These are phyloP conservation scores for Fonsecaea nubica DNA, from an alignment of 2,329 filamentous ascomycete genomes.

Conservation along the genomic window DNA sequence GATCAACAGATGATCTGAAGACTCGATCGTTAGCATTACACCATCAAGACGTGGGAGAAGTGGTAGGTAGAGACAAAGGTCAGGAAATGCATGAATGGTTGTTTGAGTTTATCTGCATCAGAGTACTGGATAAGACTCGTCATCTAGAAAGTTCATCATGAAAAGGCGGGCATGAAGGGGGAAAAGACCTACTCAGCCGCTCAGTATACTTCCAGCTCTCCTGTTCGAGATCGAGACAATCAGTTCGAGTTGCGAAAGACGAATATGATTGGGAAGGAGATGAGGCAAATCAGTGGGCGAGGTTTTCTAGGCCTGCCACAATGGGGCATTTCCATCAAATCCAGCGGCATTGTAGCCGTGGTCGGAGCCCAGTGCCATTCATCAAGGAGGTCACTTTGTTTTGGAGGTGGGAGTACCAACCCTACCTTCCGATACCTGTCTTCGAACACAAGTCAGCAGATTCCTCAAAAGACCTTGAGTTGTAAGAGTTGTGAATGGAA, in stretches of 20 bases:
- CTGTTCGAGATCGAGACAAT: not conserved
- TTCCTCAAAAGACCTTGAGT: not conserved
- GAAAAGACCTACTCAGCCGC: not conserved
- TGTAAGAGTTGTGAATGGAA: not conserved
- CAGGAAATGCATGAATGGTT: slow-evolving; percentile 69
- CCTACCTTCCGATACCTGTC: slow-evolving; percentile 16
- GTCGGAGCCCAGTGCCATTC: slow-evolving; percentile 99
- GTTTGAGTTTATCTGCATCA: slow-evolving; percentile 63
- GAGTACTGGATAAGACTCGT: slow-evolving; percentile 68
- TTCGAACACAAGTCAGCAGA: slow-evolving; percentile 18
- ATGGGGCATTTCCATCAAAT: slow-evolving; percentile 86
- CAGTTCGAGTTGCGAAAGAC: not conserved
- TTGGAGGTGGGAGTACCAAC: slow-evolving; percentile 12
- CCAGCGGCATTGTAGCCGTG: slow-evolving; percentile 53
- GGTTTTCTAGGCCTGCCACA: slow-evolving; percentile 99
- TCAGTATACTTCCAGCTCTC: not conserved
- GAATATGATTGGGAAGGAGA: not conserved
- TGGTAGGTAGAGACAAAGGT: slow-evolving; percentile 12
- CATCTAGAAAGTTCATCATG: slow-evolving; percentile 64
- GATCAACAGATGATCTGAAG: not conserved
- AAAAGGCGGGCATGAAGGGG: slow-evolving; percentile 24
- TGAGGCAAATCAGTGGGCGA: slow-evolving; percentile 79
- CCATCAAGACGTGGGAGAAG: not conserved
- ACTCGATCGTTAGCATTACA: slow-evolving; percentile 1
- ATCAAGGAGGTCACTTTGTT: slow-evolving; percentile 64